Evolutionary conservation across 1,284 basidiomycete species (phyloP), one percentile per base, ranked within the genome.

Genomic region (Ustilago curta): DNA sequence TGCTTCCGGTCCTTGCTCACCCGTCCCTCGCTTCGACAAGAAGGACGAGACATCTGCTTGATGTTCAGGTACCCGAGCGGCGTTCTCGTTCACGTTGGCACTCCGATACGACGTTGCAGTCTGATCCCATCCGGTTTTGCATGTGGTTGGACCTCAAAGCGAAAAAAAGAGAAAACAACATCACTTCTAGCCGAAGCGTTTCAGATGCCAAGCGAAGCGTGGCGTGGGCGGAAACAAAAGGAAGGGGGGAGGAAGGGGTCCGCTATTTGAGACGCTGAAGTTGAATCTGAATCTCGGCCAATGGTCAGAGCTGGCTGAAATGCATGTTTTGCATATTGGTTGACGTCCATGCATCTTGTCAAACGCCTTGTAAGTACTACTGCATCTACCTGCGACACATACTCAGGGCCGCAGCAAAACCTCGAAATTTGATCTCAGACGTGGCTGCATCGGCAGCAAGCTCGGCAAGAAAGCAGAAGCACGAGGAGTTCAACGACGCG

Each of bases 381-480:
- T 47, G n/a, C n/a, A 12, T 47, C 18, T n/a, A 29, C 1, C 16
- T 8, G 27, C 35, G 35, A 37, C 9, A 4, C 11, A 37, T 6
- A 12, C 18, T 47, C 45, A 47, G 45, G 45, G 45, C 45, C 43
- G 43, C 43, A 45, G 43, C 43, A 14, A 16, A 21, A 23, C 23
- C 12, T 29, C 18, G 27, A 47, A 4, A 27, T 47, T 18, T n/a
- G 27, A 37, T 37, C 45, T 25, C 45, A 29, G 29, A 4, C 18
- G 45, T 47, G 45, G 45, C 45, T 47, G 45, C 27, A 29, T 47
- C 45, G 45, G 27, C 45, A 27, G 45, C 45, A 47, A 5, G 44
- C 25, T 6, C 44, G n/a, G n/a, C 18, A 47, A 29, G 45, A 16
- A 27, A 47, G 25, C 27, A 25, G 45, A 47, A 25, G 45, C 45